Evolutionary conservation across 192 early-diverging fungal species (phyloP).

Genomic region (Entomortierella lignicola): DNA sequence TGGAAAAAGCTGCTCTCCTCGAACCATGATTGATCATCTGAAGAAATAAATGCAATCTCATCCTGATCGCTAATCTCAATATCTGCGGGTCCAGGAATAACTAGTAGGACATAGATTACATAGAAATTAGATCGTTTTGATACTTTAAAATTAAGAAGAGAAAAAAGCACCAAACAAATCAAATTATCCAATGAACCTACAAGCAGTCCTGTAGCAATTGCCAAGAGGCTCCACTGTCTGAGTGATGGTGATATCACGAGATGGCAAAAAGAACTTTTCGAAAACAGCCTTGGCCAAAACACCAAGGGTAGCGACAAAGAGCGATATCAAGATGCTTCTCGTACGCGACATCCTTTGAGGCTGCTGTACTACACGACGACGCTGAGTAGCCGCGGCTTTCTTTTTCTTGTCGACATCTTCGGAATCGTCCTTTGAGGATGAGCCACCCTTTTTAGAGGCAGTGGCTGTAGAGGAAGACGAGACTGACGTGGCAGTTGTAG

Average conservation of each 20-base stretch:
- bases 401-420: constrained; percentile 24
- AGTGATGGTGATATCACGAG: constrained; percentile 32
- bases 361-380: constrained; percentile 2
- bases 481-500: constrained; percentile 36
- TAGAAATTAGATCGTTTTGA: not conserved
- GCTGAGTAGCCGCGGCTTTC: not conserved
- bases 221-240: constrained; percentile 36
- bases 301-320: constrained; percentile 30
- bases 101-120: not conserved
- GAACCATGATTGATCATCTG: constrained; percentile 47
- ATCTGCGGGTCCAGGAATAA: constrained; percentile 40
- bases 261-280: constrained; percentile 21
- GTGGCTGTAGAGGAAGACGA: constrained; percentile 7
- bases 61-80: constrained; percentile 46
- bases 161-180: not conserved
- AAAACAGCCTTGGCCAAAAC: constrained; percentile 33
- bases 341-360: constrained; percentile 10
- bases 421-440: not conserved
- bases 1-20: constrained; percentile 44
- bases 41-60: constrained; percentile 41
- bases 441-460: constrained; percentile 7
- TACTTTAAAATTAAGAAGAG: not conserved
- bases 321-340: constrained; percentile 20
- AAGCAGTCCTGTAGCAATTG: constrained; percentile 42
- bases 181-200: constrained; percentile 4